A percentile compares a stretch with the other conserved stretches of the same genome.
phyloP scores from a whole-genome alignment of 2,329 filamentous ascomycete species.

The Aspergillus unguis region DNA sequence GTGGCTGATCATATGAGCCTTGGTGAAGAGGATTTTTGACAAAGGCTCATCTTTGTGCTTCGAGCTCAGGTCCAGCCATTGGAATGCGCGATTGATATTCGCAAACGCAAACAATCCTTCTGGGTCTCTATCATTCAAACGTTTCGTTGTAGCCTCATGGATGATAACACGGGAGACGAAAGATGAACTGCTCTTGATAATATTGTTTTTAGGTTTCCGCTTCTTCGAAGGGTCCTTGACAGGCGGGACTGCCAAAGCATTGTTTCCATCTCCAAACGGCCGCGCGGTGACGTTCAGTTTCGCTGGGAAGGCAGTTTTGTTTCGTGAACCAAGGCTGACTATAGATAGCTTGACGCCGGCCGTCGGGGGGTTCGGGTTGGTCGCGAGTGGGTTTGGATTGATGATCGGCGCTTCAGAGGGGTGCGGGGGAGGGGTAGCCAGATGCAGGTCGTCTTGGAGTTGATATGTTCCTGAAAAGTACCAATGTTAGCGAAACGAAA shows the following conservation, averaged over 20 bases:
- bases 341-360: slow-evolving; percentile 81
- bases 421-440: slow-evolving; percentile 92
- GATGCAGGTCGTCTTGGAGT: slow-evolving; percentile 83
- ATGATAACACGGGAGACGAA: slow-evolving; percentile 97
- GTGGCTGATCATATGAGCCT: slow-evolving; percentile 91
- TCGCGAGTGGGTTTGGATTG: slow-evolving; percentile 88
- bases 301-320: slow-evolving; percentile 48
- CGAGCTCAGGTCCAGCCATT: slow-evolving; percentile 90
- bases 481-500: slow-evolving; percentile 20
- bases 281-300: slow-evolving; percentile 50
- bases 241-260: slow-evolving; percentile 61
- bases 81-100: slow-evolving; percentile 91
- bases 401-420: slow-evolving; percentile 84
- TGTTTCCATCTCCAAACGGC: slow-evolving; percentile 83
- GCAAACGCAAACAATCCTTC: slow-evolving; percentile 88
- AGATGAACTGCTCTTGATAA: slow-evolving; percentile 96
- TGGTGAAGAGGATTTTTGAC: slow-evolving; percentile 95
- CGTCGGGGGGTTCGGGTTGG: slow-evolving; percentile 76
- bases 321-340: slow-evolving; percentile 64
- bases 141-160: slow-evolving; percentile 75
- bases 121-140: slow-evolving; percentile 70
- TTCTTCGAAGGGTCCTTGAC: slow-evolving; percentile 69
- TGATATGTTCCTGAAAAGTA: slow-evolving; percentile 72
- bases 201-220: slow-evolving; percentile 95
- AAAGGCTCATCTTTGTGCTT: slow-evolving; percentile 72